Conservation (phyloP, 2,329 filamentous ascomycete genomes). For the Sordariomycetes sp. region DNA sequence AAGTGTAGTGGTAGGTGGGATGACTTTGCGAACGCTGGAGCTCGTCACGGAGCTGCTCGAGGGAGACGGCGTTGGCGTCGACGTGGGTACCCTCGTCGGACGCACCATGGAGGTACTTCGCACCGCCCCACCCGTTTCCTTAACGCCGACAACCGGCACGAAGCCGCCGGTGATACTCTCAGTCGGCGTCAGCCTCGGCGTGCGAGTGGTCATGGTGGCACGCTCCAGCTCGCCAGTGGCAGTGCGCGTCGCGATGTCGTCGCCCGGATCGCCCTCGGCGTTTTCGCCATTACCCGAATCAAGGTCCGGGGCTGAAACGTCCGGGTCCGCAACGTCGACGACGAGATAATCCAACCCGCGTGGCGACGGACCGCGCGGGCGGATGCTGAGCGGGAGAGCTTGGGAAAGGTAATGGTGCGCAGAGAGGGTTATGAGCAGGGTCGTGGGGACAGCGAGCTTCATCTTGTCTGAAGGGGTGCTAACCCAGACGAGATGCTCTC, state of each 20-base stretch:
- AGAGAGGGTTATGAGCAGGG: slow-evolving; percentile 13
- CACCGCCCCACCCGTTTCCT: neutral
- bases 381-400: slow-evolving; percentile 4
- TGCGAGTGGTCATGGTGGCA: neutral
- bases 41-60: neutral
- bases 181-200: neutral
- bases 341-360: slow-evolving; percentile 4
- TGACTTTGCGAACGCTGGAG: too few relatives aligned
- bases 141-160: slow-evolving; percentile 1
- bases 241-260: neutral
- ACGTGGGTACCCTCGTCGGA: neutral
- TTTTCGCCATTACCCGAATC: neutral
- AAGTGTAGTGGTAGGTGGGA: too few relatives aligned
- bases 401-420: slow-evolving; percentile 6
- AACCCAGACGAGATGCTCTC: neutral
- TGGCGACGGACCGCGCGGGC: slow-evolving; percentile 15
- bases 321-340: slow-evolving; percentile 4
- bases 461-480: slow-evolving; percentile 12
- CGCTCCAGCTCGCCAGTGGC: neutral
- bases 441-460: slow-evolving; percentile 12
- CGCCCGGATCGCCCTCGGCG: neutral
- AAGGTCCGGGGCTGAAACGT: neutral
- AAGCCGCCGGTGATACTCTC: neutral
- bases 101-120: neutral
- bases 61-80: neutral